Conservation (phyloP, 176 grass and related monocot genomes). For the Musa troglodytarum region DNA sequence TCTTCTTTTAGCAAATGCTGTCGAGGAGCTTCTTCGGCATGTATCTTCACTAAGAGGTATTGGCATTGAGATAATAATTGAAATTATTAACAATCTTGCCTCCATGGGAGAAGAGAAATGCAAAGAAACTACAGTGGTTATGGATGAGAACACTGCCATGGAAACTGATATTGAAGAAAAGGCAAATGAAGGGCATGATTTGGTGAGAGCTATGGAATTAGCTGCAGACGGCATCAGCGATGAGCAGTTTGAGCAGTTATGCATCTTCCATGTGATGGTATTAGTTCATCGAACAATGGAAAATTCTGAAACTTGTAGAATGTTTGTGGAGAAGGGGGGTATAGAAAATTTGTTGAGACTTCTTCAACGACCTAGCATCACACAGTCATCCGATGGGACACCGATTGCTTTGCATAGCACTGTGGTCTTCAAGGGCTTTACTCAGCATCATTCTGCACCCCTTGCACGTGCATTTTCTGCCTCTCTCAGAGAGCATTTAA, state of each 20-base stretch:
- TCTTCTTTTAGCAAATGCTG: slow-evolving; percentile 88
- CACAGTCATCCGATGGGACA: slow-evolving; percentile 96
- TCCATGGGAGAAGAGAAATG: slow-evolving; percentile 41
- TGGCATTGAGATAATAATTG: slow-evolving; percentile 95
- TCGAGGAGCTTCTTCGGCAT: slow-evolving; percentile 93
- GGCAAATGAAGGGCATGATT: slow-evolving; percentile 44
- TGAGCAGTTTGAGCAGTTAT: slow-evolving; percentile 85
- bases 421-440: slow-evolving; percentile 96
- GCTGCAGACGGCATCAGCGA: slow-evolving; percentile 46
- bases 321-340: slow-evolving; percentile 94
- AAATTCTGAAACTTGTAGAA: slow-evolving; percentile 88
- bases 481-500: slow-evolving; percentile 76
- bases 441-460: slow-evolving; percentile 83
- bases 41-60: slow-evolving; percentile 81
- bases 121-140: slow-evolving; percentile 34
- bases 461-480: slow-evolving; percentile 87
- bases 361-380: slow-evolving; percentile 82
- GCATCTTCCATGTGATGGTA: slow-evolving; percentile 96
- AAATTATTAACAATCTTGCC: slow-evolving; percentile 76
- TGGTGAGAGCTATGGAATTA: slow-evolving; percentile 64
- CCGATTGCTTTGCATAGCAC: slow-evolving; percentile 98
- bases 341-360: slow-evolving; percentile 73
- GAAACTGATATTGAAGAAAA: slow-evolving; percentile 78
- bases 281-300: slow-evolving; percentile 96
- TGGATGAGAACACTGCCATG: slow-evolving; percentile 73